A percentile compares a stretch with the other conserved stretches of the same genome.
Evolutionary conservation across 2,329 filamentous ascomycete genomes (phyloP).

Genomic region (Fusarium kyushuense): DNA sequence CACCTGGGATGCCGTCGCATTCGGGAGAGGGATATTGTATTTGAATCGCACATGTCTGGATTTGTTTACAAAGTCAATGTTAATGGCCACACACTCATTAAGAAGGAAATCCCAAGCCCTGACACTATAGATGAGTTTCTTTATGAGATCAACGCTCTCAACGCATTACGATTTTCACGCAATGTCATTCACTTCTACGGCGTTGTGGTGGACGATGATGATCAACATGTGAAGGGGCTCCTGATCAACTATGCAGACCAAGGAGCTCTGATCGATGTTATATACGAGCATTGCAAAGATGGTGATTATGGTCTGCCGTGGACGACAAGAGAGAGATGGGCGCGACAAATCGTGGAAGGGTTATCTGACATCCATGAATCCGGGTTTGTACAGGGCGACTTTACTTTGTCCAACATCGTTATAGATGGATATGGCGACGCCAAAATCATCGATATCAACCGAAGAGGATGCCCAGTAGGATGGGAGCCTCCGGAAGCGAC

Average conservation of each 20-base stretch:
- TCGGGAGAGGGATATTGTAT: conserved; percentile 80
- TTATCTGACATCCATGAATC: conserved; percentile 94
- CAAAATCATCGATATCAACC: conserved; percentile 98
- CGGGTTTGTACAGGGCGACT: conserved; percentile 97
- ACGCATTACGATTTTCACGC: conserved; percentile 76
- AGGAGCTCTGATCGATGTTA: conserved; percentile 88
- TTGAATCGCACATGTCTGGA: conserved; percentile 93
- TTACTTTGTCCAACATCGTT: conserved; percentile 97
- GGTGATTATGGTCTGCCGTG: conserved; percentile 71
- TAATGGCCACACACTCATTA: conserved; percentile 79
- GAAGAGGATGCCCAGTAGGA: conserved; percentile 94
- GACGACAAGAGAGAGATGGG: conserved; percentile 85
- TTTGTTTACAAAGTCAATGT: conserved; percentile 95
- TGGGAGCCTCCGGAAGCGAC: conserved; percentile 97
- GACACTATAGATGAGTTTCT: conserved; percentile 97
- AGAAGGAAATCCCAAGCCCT: conserved; percentile 97
- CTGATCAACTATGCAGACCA: conserved; percentile 89
- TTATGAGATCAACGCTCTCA: conserved; percentile 97
- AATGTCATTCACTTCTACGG: conserved; percentile 90
- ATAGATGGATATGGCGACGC: conserved; percentile 86
- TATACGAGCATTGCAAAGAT: conserved; percentile 80
- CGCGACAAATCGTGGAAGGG: conserved; percentile 88
- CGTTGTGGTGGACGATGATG: conserved; percentile 89
- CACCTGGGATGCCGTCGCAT: conserved; percentile 76
- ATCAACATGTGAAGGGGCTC: conserved; percentile 85